A percentile compares a stretch with the other conserved stretches of the same genome.
Conservation (phyloP, 148 eudicot genomes). For the Rheum nobile region DNA sequence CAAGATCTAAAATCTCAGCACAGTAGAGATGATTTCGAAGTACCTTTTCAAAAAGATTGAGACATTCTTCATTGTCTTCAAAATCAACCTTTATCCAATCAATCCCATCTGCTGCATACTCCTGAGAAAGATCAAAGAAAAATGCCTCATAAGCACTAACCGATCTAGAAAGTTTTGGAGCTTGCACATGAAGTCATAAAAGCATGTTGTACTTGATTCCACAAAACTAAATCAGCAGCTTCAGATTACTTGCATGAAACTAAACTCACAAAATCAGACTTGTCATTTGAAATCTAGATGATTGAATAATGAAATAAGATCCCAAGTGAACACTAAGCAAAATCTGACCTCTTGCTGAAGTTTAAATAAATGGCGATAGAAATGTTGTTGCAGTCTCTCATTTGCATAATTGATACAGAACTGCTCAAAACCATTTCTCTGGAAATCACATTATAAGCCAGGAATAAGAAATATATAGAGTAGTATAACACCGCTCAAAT, state of each 20-base stretch:
- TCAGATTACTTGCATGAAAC: neutral
- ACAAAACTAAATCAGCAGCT: neutral
- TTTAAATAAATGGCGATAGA: conserved; percentile 10
- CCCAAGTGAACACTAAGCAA: conserved; percentile 75
- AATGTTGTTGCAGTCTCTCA: conserved; percentile 96
- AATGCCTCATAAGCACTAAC: neutral
- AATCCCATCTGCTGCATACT: conserved; percentile 84
- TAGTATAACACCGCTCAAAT: neutral
- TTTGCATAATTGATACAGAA: conserved; percentile 89
- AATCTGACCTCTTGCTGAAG: conserved; percentile 49
- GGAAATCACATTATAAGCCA: conserved; percentile 17
- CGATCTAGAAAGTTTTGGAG: neutral
- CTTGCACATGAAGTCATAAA: neutral
- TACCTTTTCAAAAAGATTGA: conserved; percentile 94
- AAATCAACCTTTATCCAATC: conserved; percentile 85
- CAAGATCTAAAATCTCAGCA: neutral
- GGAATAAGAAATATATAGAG: neutral
- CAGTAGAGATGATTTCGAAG: neutral
- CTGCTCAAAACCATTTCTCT: conserved; percentile 96
- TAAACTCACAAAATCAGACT: neutral
- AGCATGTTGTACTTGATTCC: neutral
- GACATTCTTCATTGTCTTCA: conserved; percentile 86
- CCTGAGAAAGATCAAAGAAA: conserved; percentile 31
- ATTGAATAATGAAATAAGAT: too few species aligned
- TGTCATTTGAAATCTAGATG: neutral